Conservation (phyloP, 306 rosid species). For the Chamaecrista fasciculata region DNA sequence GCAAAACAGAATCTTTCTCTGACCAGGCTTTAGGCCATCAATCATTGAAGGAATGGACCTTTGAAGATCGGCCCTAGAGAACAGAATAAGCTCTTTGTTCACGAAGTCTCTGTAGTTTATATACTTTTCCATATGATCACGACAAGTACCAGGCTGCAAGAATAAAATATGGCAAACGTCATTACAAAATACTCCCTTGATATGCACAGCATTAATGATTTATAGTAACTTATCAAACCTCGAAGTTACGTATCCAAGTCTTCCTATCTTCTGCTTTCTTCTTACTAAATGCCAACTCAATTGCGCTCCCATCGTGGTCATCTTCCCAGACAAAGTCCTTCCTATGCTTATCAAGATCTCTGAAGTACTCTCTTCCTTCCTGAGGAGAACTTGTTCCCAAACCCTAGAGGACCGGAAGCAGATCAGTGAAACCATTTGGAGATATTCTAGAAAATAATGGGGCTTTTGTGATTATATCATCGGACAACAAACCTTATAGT, state of each 20-base stretch:
- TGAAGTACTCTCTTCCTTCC: conserved; percentile 90
- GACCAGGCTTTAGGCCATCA: conserved; percentile 96
- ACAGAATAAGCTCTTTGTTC: conserved; percentile 86
- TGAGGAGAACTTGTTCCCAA: conserved; percentile 92
- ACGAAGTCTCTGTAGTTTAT: conserved; percentile 90
- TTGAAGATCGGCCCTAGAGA: conserved; percentile 88
- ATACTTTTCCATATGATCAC: conserved; percentile 58
- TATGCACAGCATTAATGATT: not conserved
- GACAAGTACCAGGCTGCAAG: conserved; percentile 83
- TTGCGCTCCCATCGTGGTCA: conserved; percentile 83
- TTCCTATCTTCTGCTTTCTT: conserved; percentile 93
- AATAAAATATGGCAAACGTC: not conserved
- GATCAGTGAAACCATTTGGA: conserved; percentile 1
- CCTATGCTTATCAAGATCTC: conserved; percentile 63
- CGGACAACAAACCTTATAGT: conserved; percentile 75
- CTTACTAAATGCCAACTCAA: conserved; percentile 94
- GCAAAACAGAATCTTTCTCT: conserved; percentile 84
- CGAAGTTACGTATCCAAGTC: conserved; percentile 85
- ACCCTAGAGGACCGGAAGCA: conserved; percentile 51
- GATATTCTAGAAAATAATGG: not conserved
- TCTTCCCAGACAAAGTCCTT: conserved; percentile 87
- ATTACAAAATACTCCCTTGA: conserved; percentile 5
- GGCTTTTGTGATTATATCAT: conserved; percentile 5
- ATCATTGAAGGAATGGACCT: conserved; percentile 96
- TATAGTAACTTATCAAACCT: conserved; percentile 46